Conservation (phyloP, 352 stramenopile genomes). For the Lagenidium sp. region DNA sequence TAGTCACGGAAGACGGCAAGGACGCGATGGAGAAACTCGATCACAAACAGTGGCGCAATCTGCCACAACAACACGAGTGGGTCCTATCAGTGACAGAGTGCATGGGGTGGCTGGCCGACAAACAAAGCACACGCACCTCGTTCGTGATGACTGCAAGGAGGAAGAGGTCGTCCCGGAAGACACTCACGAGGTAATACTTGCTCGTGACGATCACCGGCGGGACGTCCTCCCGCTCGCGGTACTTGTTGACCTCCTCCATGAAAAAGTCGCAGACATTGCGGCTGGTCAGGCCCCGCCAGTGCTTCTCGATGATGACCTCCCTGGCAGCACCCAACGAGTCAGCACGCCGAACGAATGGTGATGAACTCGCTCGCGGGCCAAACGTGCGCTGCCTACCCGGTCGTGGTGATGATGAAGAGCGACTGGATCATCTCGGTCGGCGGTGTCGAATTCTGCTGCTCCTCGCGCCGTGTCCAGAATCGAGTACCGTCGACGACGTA, state of each 20-base stretch:
- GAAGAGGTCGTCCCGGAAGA: constrained; percentile 93
- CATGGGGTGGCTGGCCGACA: too few relatives aligned
- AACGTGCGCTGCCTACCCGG: constrained; percentile 37
- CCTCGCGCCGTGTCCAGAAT: too few relatives aligned
- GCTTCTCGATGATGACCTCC: constrained; percentile 98
- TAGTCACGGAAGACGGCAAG: constrained; percentile 96
- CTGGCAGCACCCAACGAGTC: constrained; percentile 25
- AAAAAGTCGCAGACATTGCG: constrained; percentile 97
- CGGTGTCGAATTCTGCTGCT: too few relatives aligned
- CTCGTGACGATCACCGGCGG: constrained; percentile 81
- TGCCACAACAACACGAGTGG: too few relatives aligned
- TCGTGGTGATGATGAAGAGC: constrained; percentile 95
- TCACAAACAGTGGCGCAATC: constrained; percentile 84
- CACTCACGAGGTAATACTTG: constrained; percentile 89
- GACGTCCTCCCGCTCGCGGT: constrained; percentile 79
- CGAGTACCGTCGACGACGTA: too few relatives aligned
- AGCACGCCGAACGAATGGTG: not conserved
- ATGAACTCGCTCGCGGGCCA: too few relatives aligned
- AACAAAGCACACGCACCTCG: constrained; percentile 60
- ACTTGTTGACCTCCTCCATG: constrained; percentile 95
- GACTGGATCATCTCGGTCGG: constrained; percentile 93
- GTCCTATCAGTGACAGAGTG: too few relatives aligned
- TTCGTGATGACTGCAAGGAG: constrained; percentile 92
- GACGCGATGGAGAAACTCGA: constrained; percentile 97
- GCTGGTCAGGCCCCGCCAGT: constrained; percentile 94